phyloP scores from a whole-genome alignment of 306 rosid genomes.

The Ochetophila trinervis region DNA sequence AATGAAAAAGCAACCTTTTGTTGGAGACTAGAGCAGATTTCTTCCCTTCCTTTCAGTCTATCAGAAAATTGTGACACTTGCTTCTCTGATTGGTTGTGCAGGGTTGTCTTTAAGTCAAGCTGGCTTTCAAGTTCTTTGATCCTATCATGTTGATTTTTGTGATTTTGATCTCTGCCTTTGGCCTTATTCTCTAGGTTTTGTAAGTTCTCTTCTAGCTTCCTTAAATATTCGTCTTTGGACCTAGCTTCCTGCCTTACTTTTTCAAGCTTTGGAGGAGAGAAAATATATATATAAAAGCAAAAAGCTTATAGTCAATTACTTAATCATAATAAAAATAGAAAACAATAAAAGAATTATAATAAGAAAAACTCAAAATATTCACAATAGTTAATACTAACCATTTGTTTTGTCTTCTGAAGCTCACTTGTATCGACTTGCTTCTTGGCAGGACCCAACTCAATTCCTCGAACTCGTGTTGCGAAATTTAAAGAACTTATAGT shows the following conservation, averaged over 20 bases:
- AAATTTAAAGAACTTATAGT: constrained; percentile 80
- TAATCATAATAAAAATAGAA: not conserved
- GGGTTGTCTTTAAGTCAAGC: constrained; percentile 53
- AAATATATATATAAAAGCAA: not conserved
- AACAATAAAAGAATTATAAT: constrained; percentile 1
- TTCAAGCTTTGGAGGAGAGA: constrained; percentile 57
- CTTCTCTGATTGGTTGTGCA: constrained; percentile 69
- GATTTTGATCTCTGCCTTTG: constrained; percentile 63
- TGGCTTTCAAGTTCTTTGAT: constrained; percentile 82
- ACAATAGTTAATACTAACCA: constrained; percentile 44
- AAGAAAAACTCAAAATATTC: constrained; percentile 5
- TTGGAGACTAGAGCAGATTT: constrained; percentile 60
- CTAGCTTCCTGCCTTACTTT: constrained; percentile 67
- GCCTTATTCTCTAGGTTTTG: constrained; percentile 71
- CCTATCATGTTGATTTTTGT: constrained; percentile 61
- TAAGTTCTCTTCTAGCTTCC: constrained; percentile 71
- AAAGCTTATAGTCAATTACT: not conserved
- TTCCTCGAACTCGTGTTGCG: constrained; percentile 83
- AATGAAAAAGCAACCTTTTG: constrained; percentile 53
- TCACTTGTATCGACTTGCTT: constrained; percentile 79
- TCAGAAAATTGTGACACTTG: constrained; percentile 65
- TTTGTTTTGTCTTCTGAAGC: constrained; percentile 63
- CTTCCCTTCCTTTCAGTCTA: constrained; percentile 63
- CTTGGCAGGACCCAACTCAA: constrained; percentile 82
- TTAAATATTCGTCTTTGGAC: constrained; percentile 64